These are phyloP conservation scores for Ramaria sp. DNA, from an alignment of 768 basidiomycete species.

Conservation along the genomic window DNA sequence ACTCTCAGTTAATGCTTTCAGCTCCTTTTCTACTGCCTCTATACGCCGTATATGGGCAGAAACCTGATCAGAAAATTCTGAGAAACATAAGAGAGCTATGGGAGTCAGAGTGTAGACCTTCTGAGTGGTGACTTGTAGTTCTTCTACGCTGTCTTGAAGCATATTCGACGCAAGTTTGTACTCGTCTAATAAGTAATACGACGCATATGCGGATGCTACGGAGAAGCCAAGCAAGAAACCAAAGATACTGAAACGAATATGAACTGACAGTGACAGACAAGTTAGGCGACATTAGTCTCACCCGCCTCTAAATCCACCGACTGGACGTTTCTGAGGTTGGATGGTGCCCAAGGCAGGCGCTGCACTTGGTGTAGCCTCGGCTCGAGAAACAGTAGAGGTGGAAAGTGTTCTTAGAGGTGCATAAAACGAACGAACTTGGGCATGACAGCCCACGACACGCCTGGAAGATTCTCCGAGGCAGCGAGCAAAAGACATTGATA, in stretches of 20 bases:
- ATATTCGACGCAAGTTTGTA: conserved; percentile 83
- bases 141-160: conserved; percentile 78
- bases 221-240: conserved; percentile 89
- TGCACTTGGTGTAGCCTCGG: conserved; percentile 21
- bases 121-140: conserved; percentile 72
- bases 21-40: conserved; percentile 81
- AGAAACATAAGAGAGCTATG: background rate
- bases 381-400: background rate
- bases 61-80: conserved; percentile 55
- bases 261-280: background rate
- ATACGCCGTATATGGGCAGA: conserved; percentile 75
- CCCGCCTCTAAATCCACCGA: conserved; percentile 46
- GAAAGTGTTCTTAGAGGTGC: background rate
- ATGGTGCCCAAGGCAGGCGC: conserved; percentile 42
- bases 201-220: conserved; percentile 73
- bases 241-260: conserved; percentile 42
- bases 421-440: background rate
- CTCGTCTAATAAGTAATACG: conserved; percentile 84
- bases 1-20: conserved; percentile 58
- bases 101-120: conserved; percentile 37
- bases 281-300: conserved; percentile 23
- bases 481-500: conserved; percentile 1
- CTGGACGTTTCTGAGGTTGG: conserved; percentile 55
- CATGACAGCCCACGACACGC: background rate
- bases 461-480: background rate